These are phyloP conservation scores for Syncephalis fuscata DNA, from an alignment of 371 early-diverging fungal species.

Conservation along the genomic window DNA sequence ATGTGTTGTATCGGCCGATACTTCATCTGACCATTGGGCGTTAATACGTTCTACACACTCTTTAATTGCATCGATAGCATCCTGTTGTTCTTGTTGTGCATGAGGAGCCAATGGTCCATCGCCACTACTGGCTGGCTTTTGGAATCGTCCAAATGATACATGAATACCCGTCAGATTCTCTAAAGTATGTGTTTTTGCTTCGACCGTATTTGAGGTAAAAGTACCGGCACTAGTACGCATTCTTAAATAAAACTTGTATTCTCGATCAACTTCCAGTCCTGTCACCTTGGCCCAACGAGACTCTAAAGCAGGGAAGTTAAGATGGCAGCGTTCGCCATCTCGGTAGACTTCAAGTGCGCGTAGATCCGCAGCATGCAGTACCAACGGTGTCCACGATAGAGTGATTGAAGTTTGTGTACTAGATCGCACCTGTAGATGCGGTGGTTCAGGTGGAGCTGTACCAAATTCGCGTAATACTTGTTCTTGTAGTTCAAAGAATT, in stretches of 20 bases:
- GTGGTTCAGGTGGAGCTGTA: constrained; percentile 53
- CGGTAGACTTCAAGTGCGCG: constrained; percentile 74
- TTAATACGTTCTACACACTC: constrained; percentile 67
- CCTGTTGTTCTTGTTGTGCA: not conserved
- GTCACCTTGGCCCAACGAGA: constrained; percentile 59
- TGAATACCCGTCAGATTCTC: constrained; percentile 90
- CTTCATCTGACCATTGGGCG: constrained; percentile 69
- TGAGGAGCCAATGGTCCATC: not conserved
- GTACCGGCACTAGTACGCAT: constrained; percentile 81
- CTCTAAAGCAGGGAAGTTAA: constrained; percentile 21
- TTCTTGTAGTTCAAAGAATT: constrained; percentile 76
- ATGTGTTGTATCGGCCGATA: constrained; percentile 83
- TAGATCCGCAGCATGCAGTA: constrained; percentile 59
- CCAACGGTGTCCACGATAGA: constrained; percentile 77
- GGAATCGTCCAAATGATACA: constrained; percentile 80
- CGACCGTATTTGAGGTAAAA: constrained; percentile 54
- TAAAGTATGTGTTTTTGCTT: constrained; percentile 70
- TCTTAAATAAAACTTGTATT: constrained; percentile 71
- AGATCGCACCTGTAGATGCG: constrained; percentile 50
- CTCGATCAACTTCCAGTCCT: constrained; percentile 74
- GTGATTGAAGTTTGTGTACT: constrained; percentile 82
- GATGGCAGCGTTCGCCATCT: constrained; percentile 27
- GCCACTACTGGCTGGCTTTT: constrained; percentile 26
- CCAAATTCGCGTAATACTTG: constrained; percentile 66
- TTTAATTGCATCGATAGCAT: constrained; percentile 48